Evolutionary conservation across 306 rosid species (phyloP).

Genomic region (Erythrophleum fordii): DNA sequence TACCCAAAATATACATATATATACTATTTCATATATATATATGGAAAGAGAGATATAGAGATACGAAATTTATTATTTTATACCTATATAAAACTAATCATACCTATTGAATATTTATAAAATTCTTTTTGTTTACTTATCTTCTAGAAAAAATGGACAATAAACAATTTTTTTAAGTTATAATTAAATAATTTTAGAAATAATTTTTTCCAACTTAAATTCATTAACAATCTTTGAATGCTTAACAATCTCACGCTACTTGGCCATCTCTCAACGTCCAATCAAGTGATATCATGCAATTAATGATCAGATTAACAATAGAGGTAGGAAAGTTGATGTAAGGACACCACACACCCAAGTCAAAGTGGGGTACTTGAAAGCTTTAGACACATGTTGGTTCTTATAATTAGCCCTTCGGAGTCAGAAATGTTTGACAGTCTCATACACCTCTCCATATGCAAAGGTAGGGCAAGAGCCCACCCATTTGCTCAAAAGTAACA

Average conservation of each 20-base stretch:
- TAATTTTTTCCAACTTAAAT: too few relatives aligned
- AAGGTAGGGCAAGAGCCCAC: constrained; percentile 41
- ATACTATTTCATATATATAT: too few relatives aligned
- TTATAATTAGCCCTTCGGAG: constrained; percentile 23
- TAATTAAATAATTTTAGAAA: too few relatives aligned
- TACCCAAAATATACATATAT: too few relatives aligned
- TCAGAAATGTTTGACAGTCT: constrained; percentile 38
- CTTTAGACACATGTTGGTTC: constrained; percentile 20
- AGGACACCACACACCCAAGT: constrained; percentile 35
- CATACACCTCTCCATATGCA: constrained; percentile 37
- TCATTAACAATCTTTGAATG: too few relatives aligned
- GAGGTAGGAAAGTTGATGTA: constrained; percentile 42
- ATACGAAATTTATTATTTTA: neutral
- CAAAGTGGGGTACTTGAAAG: constrained; percentile 45
- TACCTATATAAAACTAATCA: neutral
- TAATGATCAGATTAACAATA: neutral
- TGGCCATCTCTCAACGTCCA: neutral
- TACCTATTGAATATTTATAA: too few relatives aligned
- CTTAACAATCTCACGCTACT: neutral
- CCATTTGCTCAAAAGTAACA: constrained; percentile 36
- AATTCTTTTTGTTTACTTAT: neutral
- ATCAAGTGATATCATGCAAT: constrained; percentile 25
- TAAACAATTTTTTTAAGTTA: too few relatives aligned
- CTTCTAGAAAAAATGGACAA: too few relatives aligned
- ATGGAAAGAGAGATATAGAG: too few relatives aligned